These are phyloP conservation scores for Brasilioporus rufonigricans DNA, from an alignment of 768 basidiomycete species.

Conservation along the genomic window DNA sequence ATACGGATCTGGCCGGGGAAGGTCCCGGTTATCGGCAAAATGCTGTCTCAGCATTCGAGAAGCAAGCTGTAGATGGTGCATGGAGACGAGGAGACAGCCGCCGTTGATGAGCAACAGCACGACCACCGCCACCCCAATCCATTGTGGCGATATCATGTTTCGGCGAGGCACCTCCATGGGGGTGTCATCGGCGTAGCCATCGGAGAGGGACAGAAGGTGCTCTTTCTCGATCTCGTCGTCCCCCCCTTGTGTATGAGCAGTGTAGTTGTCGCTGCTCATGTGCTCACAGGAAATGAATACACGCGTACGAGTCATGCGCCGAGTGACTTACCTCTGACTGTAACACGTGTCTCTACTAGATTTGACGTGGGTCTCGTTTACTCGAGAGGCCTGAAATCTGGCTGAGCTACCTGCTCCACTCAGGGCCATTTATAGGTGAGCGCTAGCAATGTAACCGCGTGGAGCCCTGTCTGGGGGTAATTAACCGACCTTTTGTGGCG, in stretches of 20 bases:
- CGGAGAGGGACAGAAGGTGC: slow-evolving; percentile 8
- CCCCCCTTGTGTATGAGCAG: slow-evolving; percentile 1
- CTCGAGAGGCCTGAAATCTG: background rate
- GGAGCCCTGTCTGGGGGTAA: background rate
- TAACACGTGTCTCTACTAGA: background rate
- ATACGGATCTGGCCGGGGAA: slow-evolving; percentile 31
- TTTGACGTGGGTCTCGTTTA: background rate
- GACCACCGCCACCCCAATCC: slow-evolving; percentile 18
- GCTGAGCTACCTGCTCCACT: background rate
- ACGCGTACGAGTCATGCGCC: background rate
- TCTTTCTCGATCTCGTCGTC: slow-evolving; percentile 19
- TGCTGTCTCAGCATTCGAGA: slow-evolving; percentile 18
- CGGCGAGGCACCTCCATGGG: slow-evolving; percentile 5
- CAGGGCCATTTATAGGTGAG: slow-evolving; percentile 3
- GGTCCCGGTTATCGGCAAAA: slow-evolving; percentile 24
- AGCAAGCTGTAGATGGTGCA: slow-evolving; percentile 12
- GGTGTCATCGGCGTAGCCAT: background rate
- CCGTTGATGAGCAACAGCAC: slow-evolving; percentile 23
- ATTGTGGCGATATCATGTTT: background rate
- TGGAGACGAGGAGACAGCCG: slow-evolving; percentile 20
- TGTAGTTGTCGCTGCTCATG: slow-evolving; percentile 18
- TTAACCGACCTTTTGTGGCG: background rate
- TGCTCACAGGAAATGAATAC: slow-evolving; percentile 4
- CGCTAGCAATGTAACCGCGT: background rate
- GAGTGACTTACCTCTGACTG: slow-evolving; percentile 1